Evolutionary conservation across 176 grass and related monocot genomes (phyloP), one percentile per base, ranked within the genome.

Genomic region (Elaeis guineensis): DNA sequence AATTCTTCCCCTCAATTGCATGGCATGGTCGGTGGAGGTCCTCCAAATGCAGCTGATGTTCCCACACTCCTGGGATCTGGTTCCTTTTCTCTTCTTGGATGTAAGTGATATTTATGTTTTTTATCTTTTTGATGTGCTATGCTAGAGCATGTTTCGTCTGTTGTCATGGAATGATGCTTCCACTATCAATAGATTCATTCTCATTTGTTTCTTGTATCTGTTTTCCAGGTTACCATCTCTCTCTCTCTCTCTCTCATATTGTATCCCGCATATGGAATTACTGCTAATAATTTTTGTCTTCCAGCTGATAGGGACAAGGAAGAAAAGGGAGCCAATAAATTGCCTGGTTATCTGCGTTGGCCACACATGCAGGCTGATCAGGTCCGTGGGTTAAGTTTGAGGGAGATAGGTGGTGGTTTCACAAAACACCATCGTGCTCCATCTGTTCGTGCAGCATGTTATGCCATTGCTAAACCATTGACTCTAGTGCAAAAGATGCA

Each of bases 401-500:
- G 92, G 77, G 93, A 98, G 87, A 89, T 92, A 67, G 93, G 93
- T 55, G 79, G 79, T 71, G 93, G 93, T 72, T 98, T 98, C 50
- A 79, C 84, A 49, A 91, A 91, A 69, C 88, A 91, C 62, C 60
- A 77, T 44, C 87, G 92, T 61, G 87, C 92, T 74, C 81, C 87
- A 19, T 97, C 92, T 75, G 76, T 91, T 59, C 92, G 87, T 24
- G 92, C 92, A 64, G 89, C 87, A 24, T 97, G 84, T 70, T 91
- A 97, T 78, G 92, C 92, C 26, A 91, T 97, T 23, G 92, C 92
- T 17, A 97, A 89, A 81, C 92, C 92, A 69, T 80, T 84, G 26
- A 97, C 92, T 24, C 81, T 98, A 69, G 93, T 98, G 64, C 81
- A 92, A 65, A 98, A 89, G 79, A 98, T 98, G 93, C 83, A 98